A percentile compares a stretch with the other conserved stretches of the same genome.
Conservation (phyloP, 2,329 filamentous ascomycete species). For the Seiridium cupressi region DNA sequence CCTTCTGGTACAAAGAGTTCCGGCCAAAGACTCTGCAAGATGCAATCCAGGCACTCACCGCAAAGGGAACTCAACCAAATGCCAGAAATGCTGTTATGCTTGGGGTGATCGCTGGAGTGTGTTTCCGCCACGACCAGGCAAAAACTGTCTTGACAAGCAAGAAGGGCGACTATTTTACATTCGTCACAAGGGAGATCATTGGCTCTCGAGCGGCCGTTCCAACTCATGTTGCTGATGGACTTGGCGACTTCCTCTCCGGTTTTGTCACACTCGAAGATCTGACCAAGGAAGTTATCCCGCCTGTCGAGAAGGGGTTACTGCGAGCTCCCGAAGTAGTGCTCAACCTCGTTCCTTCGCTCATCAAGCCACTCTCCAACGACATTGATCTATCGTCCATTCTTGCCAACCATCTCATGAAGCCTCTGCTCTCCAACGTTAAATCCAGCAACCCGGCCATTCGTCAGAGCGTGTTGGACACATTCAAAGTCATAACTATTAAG, state of each 20-base stretch:
- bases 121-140: constrained; percentile 65
- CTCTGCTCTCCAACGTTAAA: constrained; percentile 84
- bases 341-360: constrained; percentile 72
- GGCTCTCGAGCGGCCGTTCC: constrained; percentile 73
- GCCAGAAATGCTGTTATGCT: constrained; percentile 75
- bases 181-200: constrained; percentile 82
- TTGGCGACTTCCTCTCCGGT: constrained; percentile 78
- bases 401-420: constrained; percentile 73
- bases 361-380: constrained; percentile 64
- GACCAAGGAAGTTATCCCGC: constrained; percentile 70
- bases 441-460: constrained; percentile 81
- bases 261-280: constrained; percentile 76
- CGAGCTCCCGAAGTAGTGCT: constrained; percentile 88
- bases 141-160: constrained; percentile 61
- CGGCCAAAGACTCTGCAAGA: constrained; percentile 61
- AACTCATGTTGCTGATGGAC: constrained; percentile 66
- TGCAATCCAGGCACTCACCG: constrained; percentile 64
- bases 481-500: constrained; percentile 61
- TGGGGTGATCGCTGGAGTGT: constrained; percentile 85
- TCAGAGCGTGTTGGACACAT: constrained; percentile 71
- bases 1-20: constrained; percentile 59
- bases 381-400: constrained; percentile 79
- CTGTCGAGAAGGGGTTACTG: constrained; percentile 84
- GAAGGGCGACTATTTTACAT: constrained; percentile 74
- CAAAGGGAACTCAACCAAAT: constrained; percentile 62